These are phyloP conservation scores for Eustoma russellianum DNA, from an alignment of 257 asterid genomes.

Conservation along the genomic window DNA sequence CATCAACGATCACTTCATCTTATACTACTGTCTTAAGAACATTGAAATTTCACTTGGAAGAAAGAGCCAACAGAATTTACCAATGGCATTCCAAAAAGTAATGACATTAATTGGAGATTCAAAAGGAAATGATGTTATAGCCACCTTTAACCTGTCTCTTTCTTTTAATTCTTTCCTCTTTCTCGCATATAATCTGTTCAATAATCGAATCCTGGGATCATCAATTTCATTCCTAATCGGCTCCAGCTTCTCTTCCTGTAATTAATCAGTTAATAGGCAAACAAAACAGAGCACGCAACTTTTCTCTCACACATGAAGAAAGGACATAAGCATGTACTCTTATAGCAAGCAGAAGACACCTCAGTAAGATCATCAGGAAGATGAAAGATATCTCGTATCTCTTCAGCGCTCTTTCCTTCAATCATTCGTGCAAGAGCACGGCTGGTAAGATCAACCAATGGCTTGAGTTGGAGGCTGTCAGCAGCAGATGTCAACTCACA, in stretches of 20 bases:
- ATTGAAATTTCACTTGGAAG: no score
- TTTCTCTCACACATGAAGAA: constrained; percentile 14
- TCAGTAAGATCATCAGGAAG: constrained; percentile 98
- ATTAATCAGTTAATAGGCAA: constrained; percentile 13
- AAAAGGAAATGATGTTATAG: constrained; percentile 10
- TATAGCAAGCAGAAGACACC: constrained; percentile 71
- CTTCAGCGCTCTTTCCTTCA: constrained; percentile 90
- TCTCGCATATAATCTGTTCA: constrained; percentile 84
- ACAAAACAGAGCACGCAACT: constrained; percentile 8
- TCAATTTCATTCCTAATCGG: constrained; percentile 85
- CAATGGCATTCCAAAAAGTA: not conserved
- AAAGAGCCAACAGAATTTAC: not conserved
- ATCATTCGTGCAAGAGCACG: constrained; percentile 94
- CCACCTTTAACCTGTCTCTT: constrained; percentile 73
- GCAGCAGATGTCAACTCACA: constrained; percentile 99
- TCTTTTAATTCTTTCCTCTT: constrained; percentile 90
- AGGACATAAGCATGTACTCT: constrained; percentile 49
- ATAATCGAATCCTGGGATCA: constrained; percentile 86
- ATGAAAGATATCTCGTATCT: constrained; percentile 83
- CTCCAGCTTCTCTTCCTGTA: constrained; percentile 95
- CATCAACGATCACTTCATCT: no score
- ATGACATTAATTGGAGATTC: constrained; percentile 3
- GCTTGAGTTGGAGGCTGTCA: constrained; percentile 85
- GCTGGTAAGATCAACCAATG: constrained; percentile 91
- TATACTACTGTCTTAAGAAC: no score